Evolutionary conservation across 805 yeast genomes (phyloP).

Genomic region (Metschnikowia dekortorum): DNA sequence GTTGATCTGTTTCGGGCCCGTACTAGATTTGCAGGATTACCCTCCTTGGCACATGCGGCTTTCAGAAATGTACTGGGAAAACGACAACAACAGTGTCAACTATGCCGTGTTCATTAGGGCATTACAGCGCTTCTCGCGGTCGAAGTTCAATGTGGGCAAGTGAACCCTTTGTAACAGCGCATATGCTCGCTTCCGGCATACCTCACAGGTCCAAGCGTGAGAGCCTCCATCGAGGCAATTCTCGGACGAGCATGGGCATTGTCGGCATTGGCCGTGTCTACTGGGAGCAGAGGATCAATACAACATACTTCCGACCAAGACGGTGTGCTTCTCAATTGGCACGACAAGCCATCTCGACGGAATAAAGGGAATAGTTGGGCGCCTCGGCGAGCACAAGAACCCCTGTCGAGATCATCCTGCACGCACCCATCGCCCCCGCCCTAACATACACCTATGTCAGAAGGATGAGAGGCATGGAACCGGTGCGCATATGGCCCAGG

Average conservation of each 20-base stretch:
- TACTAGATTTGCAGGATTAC: constrained; percentile 83
- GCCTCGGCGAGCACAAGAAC: background rate
- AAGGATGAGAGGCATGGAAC: background rate
- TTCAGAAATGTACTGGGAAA: constrained; percentile 87
- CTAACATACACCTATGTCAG: background rate
- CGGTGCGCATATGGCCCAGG: background rate
- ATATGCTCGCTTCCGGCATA: background rate
- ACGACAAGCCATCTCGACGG: background rate
- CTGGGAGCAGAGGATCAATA: background rate
- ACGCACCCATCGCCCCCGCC: background rate
- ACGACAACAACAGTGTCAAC: constrained; percentile 73
- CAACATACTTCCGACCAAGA: background rate
- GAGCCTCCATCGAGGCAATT: background rate
- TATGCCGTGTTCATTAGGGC: constrained; percentile 83
- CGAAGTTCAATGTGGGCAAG: constrained; percentile 88
- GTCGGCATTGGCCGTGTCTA: background rate
- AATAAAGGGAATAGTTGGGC: background rate
- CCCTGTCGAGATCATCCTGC: background rate
- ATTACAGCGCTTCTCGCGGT: constrained; percentile 65
- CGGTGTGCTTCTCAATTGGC: no score
- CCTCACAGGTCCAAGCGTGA: background rate
- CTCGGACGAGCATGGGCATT: background rate
- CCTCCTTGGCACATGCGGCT: constrained; percentile 98
- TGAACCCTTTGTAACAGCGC: constrained; percentile 21
- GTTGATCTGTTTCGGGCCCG: constrained; percentile 79